Conservation (phyloP, 345 rosid genomes). For the Rhodamnia argentea region DNA sequence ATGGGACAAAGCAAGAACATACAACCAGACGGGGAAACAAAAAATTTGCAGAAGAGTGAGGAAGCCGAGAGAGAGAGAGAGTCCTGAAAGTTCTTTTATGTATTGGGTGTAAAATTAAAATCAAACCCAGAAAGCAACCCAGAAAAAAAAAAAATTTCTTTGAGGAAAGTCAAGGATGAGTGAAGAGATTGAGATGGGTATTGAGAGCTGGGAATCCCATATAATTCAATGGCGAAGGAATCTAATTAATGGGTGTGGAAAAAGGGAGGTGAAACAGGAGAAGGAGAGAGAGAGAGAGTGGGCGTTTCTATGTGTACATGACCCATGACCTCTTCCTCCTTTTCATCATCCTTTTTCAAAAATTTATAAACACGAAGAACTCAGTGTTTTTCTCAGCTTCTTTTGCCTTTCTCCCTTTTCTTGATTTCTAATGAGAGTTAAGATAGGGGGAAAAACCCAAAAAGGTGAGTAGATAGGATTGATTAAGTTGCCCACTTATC, state of each 20-base stretch:
- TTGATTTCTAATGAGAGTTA: background rate
- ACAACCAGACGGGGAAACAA: background rate
- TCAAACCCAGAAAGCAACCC: background rate
- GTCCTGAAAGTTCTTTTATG: background rate
- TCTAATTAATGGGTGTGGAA: background rate
- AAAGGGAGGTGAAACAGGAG: background rate
- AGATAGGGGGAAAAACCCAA: background rate
- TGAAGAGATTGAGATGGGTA: slow-evolving; percentile 13
- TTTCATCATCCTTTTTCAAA: background rate
- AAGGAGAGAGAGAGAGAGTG: background rate
- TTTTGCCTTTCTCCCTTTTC: no score
- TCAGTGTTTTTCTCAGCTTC: no score
- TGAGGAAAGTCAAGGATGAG: slow-evolving; percentile 7
- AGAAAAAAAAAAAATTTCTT: background rate
- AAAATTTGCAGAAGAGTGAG: slow-evolving; percentile 6
- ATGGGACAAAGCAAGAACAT: background rate
- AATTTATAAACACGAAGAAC: no score
- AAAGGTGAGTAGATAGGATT: background rate
- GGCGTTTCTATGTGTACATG: background rate
- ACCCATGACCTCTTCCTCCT: background rate
- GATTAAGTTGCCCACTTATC: background rate
- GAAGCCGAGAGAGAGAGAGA: slow-evolving; percentile 27
- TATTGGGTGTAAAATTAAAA: slow-evolving; percentile 18
- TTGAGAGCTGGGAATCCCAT: background rate
- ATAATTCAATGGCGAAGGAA: background rate